Percentiles rank a stretch among this genome's conserved stretches.
phyloP scores from a whole-genome alignment of 2,329 filamentous ascomycete genomes.

The Diplocarpon mali region DNA sequence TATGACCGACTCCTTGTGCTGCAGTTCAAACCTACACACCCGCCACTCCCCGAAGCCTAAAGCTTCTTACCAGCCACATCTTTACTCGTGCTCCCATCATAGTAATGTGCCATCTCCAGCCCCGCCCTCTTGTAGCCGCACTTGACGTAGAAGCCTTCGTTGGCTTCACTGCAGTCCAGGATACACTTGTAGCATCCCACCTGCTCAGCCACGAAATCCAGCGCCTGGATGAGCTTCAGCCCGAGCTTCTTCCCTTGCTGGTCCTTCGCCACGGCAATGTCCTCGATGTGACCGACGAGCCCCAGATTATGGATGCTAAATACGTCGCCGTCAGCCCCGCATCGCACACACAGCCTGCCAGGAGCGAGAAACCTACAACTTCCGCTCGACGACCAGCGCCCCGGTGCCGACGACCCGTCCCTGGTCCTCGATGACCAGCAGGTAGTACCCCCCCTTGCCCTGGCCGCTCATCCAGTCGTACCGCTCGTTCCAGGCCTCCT shows the following conservation, averaged over 20 bases:
- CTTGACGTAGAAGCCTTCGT: constrained; percentile 97
- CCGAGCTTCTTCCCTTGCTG: constrained; percentile 97
- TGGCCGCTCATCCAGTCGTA: constrained; percentile 68
- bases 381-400: constrained; percentile 81
- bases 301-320: constrained; percentile 67
- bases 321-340: constrained; percentile 13
- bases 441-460: constrained; percentile 64
- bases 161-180: constrained; percentile 88
- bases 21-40: not conserved
- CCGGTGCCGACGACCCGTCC: constrained; percentile 75
- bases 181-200: constrained; percentile 97
- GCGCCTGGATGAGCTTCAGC: constrained; percentile 80
- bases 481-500: constrained; percentile 63
- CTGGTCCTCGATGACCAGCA: constrained; percentile 68
- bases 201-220: constrained; percentile 78
- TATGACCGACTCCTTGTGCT: constrained; percentile 3
- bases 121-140: constrained; percentile 88
- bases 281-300: constrained; percentile 89
- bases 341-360: not conserved
- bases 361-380: constrained; percentile 53
- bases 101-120: constrained; percentile 94
- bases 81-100: constrained; percentile 28
- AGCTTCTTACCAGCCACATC: constrained; percentile 5
- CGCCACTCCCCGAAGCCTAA: not conserved
- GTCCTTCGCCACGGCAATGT: constrained; percentile 89